Conservation (phyloP, 164 flowering plant species). For the Annona cherimola region DNA sequence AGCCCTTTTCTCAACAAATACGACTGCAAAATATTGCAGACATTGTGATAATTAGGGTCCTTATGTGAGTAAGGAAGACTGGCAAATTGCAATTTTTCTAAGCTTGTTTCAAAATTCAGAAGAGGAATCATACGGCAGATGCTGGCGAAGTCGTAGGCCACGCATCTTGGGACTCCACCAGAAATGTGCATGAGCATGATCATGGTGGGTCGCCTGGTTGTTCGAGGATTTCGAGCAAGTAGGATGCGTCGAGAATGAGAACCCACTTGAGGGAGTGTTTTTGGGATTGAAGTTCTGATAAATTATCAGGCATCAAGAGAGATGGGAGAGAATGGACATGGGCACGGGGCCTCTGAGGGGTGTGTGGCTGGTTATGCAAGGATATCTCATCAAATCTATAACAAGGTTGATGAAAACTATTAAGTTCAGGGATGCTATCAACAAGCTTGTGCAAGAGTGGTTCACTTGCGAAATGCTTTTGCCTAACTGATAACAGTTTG, state of each 20-base stretch:
- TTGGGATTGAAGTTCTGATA: slow-evolving; percentile 63
- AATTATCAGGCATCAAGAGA: slow-evolving; percentile 41
- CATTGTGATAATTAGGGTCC: too few species aligned
- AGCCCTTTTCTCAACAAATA: too few species aligned
- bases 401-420: slow-evolving; percentile 54
- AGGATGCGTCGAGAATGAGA: slow-evolving; percentile 51
- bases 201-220: slow-evolving; percentile 81
- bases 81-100: too few species aligned
- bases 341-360: background rate
- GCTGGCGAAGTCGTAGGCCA: slow-evolving; percentile 83
- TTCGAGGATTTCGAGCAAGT: slow-evolving; percentile 55
- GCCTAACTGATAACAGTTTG: slow-evolving; percentile 32
- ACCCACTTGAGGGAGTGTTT: slow-evolving; percentile 52
- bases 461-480: slow-evolving; percentile 44
- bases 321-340: too few species aligned
- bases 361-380: slow-evolving; percentile 60
- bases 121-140: slow-evolving; percentile 71
- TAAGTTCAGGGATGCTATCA: slow-evolving; percentile 66
- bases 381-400: slow-evolving; percentile 77
- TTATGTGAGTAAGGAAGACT: too few species aligned
- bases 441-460: slow-evolving; percentile 44
- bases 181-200: slow-evolving; percentile 80
- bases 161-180: slow-evolving; percentile 66
- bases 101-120: too few species aligned
- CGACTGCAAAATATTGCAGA: too few species aligned